Evolutionary conservation across 768 basidiomycete genomes (phyloP).

Genomic region (Termitomyces sp.): DNA sequence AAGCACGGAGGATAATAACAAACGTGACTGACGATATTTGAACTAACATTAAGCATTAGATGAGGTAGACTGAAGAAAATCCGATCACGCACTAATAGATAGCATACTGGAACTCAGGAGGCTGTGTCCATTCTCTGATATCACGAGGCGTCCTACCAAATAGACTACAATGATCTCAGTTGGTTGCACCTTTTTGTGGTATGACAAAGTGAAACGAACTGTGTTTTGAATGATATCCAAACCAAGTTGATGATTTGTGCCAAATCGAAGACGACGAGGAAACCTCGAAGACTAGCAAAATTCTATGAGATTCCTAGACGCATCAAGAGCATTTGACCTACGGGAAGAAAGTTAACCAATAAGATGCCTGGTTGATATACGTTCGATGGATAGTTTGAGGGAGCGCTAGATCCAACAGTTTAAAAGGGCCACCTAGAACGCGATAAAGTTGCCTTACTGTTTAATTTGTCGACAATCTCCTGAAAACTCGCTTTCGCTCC

Average conservation of each 20-base stretch:
- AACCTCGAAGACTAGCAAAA: conserved; percentile 74
- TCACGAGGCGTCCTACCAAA: conserved; percentile 90
- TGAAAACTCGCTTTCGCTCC: conserved; percentile 37
- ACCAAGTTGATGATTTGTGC: conserved; percentile 92
- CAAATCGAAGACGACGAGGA: conserved; percentile 90
- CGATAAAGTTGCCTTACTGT: conserved; percentile 28
- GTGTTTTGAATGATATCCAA: conserved; percentile 80
- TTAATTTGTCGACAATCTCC: conserved; percentile 40
- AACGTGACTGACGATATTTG: conserved; percentile 45
- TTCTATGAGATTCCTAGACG: not conserved
- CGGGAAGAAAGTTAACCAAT: conserved; percentile 95
- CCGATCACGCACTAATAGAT: conserved; percentile 64
- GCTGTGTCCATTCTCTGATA: conserved; percentile 85
- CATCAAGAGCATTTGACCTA: conserved; percentile 30
- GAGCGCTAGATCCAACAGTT: conserved; percentile 37
- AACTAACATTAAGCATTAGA: conserved; percentile 25
- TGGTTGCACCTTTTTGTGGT: not conserved
- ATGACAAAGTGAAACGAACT: conserved; percentile 33
- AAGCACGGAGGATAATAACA: not conserved
- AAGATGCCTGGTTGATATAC: conserved; percentile 87
- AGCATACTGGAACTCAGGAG: conserved; percentile 83
- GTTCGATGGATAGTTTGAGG: conserved; percentile 74
- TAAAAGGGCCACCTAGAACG: not conserved
- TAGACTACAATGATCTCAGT: conserved; percentile 32
- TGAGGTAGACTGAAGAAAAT: conserved; percentile 2